Percentiles rank a stretch among this genome's conserved stretches.
Conservation (phyloP, 768 basidiomycete species). For the Serendipita sp. region DNA sequence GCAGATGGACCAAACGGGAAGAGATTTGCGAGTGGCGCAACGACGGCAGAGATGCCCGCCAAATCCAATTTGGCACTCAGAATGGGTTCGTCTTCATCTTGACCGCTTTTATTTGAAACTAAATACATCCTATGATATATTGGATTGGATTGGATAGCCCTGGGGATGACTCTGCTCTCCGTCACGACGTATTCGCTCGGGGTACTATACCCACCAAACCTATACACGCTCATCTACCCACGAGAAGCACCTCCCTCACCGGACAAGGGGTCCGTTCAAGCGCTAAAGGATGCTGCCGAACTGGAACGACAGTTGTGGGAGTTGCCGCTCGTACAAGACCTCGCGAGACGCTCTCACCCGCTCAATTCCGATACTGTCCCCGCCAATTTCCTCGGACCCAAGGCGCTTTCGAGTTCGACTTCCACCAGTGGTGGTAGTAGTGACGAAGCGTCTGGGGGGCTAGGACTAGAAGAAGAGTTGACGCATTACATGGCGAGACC, state of each 20-base stretch:
- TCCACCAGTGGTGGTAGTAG: constrained; percentile 17
- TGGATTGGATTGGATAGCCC: neutral
- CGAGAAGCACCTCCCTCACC: constrained; percentile 54
- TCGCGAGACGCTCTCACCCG: neutral
- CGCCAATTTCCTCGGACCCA: neutral
- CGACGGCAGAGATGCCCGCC: too few relatives aligned
- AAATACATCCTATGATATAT: too few relatives aligned
- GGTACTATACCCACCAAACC: constrained; percentile 51
- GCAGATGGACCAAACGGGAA: too few relatives aligned
- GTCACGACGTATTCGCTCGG: constrained; percentile 35
- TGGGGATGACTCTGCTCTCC: neutral
- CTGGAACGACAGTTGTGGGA: constrained; percentile 57
- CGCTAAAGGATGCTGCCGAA: constrained; percentile 35
- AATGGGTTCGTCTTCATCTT: too few relatives aligned
- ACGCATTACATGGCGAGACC: constrained; percentile 52
- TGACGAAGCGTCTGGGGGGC: too few relatives aligned
- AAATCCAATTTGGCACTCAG: too few relatives aligned
- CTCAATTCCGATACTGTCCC: neutral
- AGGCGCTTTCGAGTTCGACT: neutral
- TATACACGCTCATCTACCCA: constrained; percentile 57
- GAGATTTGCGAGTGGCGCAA: too few relatives aligned
- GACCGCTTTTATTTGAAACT: too few relatives aligned
- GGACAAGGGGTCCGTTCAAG: constrained; percentile 32
- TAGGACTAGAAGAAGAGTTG: neutral
- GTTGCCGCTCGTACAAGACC: constrained; percentile 38